Base-by-base conservation (phyloP, 148 eudicot species). In the Cornus florida region DNA sequence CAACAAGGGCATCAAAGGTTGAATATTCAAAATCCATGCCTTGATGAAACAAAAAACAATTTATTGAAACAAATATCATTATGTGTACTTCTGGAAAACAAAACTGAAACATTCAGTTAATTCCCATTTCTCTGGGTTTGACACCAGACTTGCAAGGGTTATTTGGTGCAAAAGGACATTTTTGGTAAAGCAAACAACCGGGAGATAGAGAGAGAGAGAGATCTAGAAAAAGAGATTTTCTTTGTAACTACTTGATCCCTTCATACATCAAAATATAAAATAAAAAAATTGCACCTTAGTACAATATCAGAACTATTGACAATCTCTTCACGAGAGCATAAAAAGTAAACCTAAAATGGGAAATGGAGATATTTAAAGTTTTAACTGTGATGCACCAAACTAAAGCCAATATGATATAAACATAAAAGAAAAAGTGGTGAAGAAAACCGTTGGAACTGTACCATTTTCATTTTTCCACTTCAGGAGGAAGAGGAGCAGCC, bases 391-490 rank as follows among this genome's bases (percentile, higher is more conserved):
- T 33, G 78, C 68, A n/a, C 67, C 38, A 68, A 67, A 57, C 32
- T 67, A 35, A 8, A 39, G 41, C 59, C 73, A 10, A 69, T 71
- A 19, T 41, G 12, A 31, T 5, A 41, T 16, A n/a, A 33, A 12
- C 66, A 3, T n/a, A 38, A 32, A 32, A 31, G 32, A 31, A 33
- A 50, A 68, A 56, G 20, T 32, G 28, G 38, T 13, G 64, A 10
- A 72, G 48, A 68, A 50, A 41, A 71, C 24, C 72, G 66, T 23
- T 16, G 66, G 75, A 33, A 50, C 46, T 79, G 72, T 89, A 96
- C 99, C 99, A 82, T 85, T 85, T 86, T 89, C 84, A 77, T 68
- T 82, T 85, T 87, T 87, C 99, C 99, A 97, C 41, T 81, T 83
- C 72, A 94, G 73, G 68, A 94, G 83, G 72, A 86, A 85, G 59